Conservation (phyloP, 2,329 filamentous ascomycete species). For the Neonectria neomacrospora region DNA sequence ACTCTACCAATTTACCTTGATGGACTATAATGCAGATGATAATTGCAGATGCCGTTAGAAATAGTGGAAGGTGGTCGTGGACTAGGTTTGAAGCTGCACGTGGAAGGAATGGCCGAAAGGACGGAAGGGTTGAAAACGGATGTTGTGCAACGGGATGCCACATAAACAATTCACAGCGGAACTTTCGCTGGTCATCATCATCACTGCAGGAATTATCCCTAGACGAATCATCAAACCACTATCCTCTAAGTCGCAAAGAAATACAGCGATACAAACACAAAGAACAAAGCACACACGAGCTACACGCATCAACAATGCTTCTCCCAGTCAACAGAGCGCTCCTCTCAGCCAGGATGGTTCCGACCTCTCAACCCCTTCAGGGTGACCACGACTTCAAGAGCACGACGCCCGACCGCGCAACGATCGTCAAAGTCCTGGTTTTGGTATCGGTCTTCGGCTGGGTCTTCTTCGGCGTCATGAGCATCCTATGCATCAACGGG, state of each 20-base stretch:
- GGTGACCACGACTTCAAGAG: constrained; percentile 25
- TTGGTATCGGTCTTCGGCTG: constrained; percentile 44
- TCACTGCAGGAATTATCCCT: background rate
- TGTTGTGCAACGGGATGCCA: background rate
- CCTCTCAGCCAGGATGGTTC: constrained; percentile 3
- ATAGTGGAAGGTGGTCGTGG: background rate
- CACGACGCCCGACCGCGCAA: constrained; percentile 13
- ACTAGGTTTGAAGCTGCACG: background rate
- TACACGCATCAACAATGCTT: background rate
- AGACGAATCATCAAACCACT: background rate
- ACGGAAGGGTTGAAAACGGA: background rate
- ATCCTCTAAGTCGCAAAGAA: background rate
- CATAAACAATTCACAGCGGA: background rate
- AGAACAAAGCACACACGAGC: background rate
- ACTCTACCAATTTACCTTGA: constrained; percentile 4
- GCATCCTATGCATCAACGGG: constrained; percentile 47
- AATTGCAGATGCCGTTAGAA: background rate
- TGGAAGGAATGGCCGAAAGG: background rate
- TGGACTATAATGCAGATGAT: too few species aligned
- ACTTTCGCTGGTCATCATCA: background rate
- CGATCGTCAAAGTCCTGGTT: constrained; percentile 40
- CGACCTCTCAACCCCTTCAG: background rate
- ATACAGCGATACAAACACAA: background rate
- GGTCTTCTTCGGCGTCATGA: constrained; percentile 48
- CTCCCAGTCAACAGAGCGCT: background rate